Conservation (phyloP, 306 rosid genomes). For the Lathyrus oleraceus region DNA sequence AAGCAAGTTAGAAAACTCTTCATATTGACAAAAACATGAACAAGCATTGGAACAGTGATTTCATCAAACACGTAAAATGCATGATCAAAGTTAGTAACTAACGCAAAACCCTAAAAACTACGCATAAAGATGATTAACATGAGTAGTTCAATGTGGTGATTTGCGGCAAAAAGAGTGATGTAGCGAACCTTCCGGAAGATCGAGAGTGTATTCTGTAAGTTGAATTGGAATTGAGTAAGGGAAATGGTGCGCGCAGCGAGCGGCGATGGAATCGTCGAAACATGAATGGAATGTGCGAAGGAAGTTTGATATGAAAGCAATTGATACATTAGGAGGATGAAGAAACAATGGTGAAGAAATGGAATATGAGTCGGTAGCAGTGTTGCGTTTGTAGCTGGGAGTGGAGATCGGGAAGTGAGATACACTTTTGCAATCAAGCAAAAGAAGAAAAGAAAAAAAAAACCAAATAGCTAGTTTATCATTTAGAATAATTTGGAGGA, state of each 20-base stretch:
- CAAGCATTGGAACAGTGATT: background rate
- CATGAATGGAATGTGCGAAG: background rate
- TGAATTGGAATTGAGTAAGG: background rate
- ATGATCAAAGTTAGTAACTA: background rate
- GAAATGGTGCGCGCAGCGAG: background rate
- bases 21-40: background rate
- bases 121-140: background rate
- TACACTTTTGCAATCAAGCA: too few species aligned
- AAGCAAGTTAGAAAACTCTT: background rate
- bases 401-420: too few species aligned
- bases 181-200: background rate
- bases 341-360: background rate
- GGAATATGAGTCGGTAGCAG: background rate
- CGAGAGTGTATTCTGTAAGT: background rate
- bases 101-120: constrained; percentile 28
- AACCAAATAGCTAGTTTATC: too few species aligned
- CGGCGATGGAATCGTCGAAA: background rate
- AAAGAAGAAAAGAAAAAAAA: too few species aligned
- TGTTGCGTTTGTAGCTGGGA: background rate
- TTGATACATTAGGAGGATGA: background rate
- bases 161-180: background rate
- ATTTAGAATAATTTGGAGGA: too few species aligned
- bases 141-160: background rate
- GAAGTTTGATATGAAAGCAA: background rate
- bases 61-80: constrained; percentile 31